phyloP scores from a whole-genome alignment of 148 eudicot genomes.

The Pharnaceum exiguum region DNA sequence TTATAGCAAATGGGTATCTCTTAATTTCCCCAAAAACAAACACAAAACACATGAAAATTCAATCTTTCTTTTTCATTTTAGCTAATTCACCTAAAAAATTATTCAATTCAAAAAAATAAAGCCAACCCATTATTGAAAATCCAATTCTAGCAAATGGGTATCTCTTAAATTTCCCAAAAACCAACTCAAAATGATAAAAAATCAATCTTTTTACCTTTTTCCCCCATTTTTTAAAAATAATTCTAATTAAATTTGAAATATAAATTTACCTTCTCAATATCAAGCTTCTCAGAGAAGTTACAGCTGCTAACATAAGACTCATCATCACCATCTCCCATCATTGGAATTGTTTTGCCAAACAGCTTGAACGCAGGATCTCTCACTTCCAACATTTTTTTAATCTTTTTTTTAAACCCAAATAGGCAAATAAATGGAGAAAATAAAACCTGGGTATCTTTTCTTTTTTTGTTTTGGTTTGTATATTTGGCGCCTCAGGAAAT shows the following conservation, averaged over 20 bases:
- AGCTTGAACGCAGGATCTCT: slow-evolving; percentile 67
- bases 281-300: slow-evolving; percentile 5
- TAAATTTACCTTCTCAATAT: slow-evolving; percentile 13
- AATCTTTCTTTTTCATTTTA: too few species aligned
- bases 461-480: too few species aligned
- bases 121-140: slow-evolving; percentile 24
- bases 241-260: not conserved
- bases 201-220: not conserved
- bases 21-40: not conserved
- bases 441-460: too few species aligned
- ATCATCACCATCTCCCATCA: slow-evolving; percentile 30
- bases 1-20: not conserved
- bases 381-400: slow-evolving; percentile 28
- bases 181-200: not conserved
- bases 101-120: slow-evolving; percentile 5
- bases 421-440: too few species aligned
- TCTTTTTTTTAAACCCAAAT: not conserved
- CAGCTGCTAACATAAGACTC: slow-evolving; percentile 12
- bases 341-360: slow-evolving; percentile 69
- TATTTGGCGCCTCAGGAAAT: too few species aligned
- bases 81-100: too few species aligned
- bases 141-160: slow-evolving; percentile 19
- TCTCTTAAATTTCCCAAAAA: slow-evolving; percentile 7
- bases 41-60: not conserved
- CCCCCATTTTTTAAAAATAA: not conserved